phyloP scores from a whole-genome alignment of 441 rosid genomes.

The Omphalea diandra region DNA sequence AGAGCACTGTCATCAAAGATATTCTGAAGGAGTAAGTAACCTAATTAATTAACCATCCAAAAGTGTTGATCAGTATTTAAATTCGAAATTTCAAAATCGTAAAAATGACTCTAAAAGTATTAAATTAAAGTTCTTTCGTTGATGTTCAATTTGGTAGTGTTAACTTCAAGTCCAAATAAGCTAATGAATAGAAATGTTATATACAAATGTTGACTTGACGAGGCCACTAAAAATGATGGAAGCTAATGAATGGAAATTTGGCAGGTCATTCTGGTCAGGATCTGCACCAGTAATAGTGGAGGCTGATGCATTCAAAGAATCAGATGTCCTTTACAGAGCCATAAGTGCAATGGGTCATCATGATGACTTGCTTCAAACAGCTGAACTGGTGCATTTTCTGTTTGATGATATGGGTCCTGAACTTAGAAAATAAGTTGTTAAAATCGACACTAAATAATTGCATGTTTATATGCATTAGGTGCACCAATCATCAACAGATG shows the following conservation, averaged over 20 bases:
- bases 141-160: too few relatives aligned
- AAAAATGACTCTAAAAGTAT: too few relatives aligned
- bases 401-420: background rate
- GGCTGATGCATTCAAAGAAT: conserved; percentile 93
- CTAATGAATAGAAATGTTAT: too few relatives aligned
- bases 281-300: conserved; percentile 79
- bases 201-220: too few relatives aligned
- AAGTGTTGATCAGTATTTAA: too few relatives aligned
- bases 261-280: conserved; percentile 78
- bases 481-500: conserved; percentile 80
- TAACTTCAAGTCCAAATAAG: too few relatives aligned
- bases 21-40: conserved; percentile 65
- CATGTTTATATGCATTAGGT: conserved; percentile 37
- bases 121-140: too few relatives aligned
- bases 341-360: conserved; percentile 72
- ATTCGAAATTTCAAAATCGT: too few relatives aligned
- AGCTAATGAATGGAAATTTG: background rate
- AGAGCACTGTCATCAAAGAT: conserved; percentile 85
- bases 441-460: background rate
- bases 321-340: conserved; percentile 79
- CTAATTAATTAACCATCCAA: too few relatives aligned
- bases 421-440: background rate
- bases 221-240: too few relatives aligned
- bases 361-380: conserved; percentile 78
- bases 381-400: conserved; percentile 56